Evolutionary conservation across 345 rosid species (phyloP).

Genomic region (Salix caprea): DNA sequence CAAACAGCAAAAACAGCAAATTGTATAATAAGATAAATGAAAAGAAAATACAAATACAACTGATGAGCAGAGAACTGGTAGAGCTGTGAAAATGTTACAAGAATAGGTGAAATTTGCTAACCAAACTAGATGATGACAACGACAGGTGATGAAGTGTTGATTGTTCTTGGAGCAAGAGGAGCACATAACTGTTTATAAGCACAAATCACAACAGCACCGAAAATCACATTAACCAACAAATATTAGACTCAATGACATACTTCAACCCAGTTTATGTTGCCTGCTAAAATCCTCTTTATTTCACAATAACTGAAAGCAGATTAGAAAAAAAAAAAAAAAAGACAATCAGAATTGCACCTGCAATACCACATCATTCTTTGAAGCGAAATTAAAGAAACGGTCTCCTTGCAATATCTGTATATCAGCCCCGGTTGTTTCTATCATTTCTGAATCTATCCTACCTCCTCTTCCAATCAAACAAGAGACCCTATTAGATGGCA

Average conservation of each 20-base stretch:
- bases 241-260: too few relatives aligned
- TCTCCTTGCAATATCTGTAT: slow-evolving; percentile 37
- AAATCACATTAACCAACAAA: too few relatives aligned
- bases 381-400: slow-evolving; percentile 20
- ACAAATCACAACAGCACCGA: too few relatives aligned
- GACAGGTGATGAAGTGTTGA: background rate
- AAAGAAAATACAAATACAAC: background rate
- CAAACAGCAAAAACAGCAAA: too few relatives aligned
- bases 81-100: background rate
- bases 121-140: background rate
- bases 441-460: slow-evolving; percentile 29
- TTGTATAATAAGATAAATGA: background rate
- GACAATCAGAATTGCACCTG: slow-evolving; percentile 38
- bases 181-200: too few relatives aligned
- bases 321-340: background rate
- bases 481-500: slow-evolving; percentile 27
- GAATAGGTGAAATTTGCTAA: background rate
- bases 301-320: background rate
- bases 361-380: slow-evolving; percentile 40
- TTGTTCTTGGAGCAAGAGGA: background rate
- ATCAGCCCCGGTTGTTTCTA: slow-evolving; percentile 32
- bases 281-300: background rate
- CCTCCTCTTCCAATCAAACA: slow-evolving; percentile 27
- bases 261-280: too few relatives aligned
- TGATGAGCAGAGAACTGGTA: background rate